Evolutionary conservation across 768 basidiomycete genomes (phyloP).

Genomic region (Leccinum obscurum): DNA sequence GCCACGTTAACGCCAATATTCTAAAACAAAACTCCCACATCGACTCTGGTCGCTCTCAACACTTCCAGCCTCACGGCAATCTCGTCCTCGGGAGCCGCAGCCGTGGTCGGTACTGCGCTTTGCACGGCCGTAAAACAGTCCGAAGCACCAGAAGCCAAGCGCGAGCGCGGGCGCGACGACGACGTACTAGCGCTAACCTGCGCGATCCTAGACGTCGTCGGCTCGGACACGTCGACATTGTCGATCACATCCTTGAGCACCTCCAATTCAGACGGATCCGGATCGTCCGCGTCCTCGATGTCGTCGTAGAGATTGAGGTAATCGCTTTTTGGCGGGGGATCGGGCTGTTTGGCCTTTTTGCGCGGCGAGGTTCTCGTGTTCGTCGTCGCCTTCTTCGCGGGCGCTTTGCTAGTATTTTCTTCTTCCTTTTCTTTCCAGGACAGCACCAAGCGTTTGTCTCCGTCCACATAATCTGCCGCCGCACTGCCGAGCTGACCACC

Average conservation of each 20-base stretch:
- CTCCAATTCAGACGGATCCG: constrained; percentile 20
- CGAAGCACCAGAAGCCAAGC: neutral
- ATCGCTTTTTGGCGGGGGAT: neutral
- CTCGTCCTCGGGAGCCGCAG: constrained; percentile 12
- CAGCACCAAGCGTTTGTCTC: constrained; percentile 19
- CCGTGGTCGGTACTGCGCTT: neutral
- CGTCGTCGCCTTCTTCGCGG: constrained; percentile 10
- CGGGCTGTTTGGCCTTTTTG: constrained; percentile 25
- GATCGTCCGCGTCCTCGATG: constrained; percentile 27
- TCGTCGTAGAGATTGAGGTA: constrained; percentile 30
- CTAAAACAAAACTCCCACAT: constrained; percentile 11
- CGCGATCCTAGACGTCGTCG: constrained; percentile 9
- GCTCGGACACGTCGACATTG: neutral
- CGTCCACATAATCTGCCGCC: constrained; percentile 24
- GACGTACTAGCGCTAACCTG: constrained; percentile 13
- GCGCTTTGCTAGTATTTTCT: neutral
- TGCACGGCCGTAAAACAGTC: neutral
- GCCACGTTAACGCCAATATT: neutral
- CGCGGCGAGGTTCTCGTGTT: constrained; percentile 6
- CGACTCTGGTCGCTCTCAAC: constrained; percentile 22
- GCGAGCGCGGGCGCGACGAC: neutral
- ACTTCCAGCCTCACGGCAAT: constrained; percentile 11
- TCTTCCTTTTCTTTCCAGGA: constrained; percentile 30
- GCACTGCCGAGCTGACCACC: constrained; percentile 17
- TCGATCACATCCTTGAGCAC: constrained; percentile 14